Evolutionary conservation across 352 stramenopile genomes (phyloP).

Genomic region (Phytophthora pluvialis): DNA sequence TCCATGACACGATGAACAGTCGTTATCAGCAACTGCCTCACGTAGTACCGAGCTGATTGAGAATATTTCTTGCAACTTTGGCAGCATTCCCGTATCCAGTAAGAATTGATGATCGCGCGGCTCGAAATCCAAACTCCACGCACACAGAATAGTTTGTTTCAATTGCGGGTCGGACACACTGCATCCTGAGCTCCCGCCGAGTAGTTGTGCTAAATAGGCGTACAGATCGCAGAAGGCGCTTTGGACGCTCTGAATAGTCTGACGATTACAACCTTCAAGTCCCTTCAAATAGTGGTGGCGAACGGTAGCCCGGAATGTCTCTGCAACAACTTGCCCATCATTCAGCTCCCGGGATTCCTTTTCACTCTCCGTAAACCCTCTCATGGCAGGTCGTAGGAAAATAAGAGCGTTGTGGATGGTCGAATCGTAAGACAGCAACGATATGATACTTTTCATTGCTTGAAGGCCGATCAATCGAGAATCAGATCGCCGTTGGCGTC

Average conservation of each 20-base stretch:
- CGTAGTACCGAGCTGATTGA: constrained; percentile 65
- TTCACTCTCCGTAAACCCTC: constrained; percentile 87
- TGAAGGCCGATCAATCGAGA: constrained; percentile 82
- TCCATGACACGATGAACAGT: constrained; percentile 3
- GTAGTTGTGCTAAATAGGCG: constrained; percentile 60
- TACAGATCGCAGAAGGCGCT: constrained; percentile 83
- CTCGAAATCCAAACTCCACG: constrained; percentile 88
- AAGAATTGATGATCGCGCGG: constrained; percentile 82
- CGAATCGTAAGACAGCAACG: constrained; percentile 76
- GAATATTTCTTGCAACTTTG: constrained; percentile 74
- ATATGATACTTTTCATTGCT: constrained; percentile 81
- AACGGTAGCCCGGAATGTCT: constrained; percentile 86
- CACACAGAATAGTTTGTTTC: constrained; percentile 81
- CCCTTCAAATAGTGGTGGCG: constrained; percentile 89
- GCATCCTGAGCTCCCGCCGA: constrained; percentile 41
- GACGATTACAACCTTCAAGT: constrained; percentile 80
- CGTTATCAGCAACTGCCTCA: constrained; percentile 42
- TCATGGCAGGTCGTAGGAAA: constrained; percentile 84
- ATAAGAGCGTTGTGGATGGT: constrained; percentile 79
- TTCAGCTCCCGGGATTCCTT: constrained; percentile 82
- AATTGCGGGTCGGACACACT: constrained; percentile 56
- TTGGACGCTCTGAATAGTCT: constrained; percentile 64
- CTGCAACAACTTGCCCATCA: constrained; percentile 74
- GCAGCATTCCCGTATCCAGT: constrained; percentile 80
- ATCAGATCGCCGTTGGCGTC: constrained; percentile 73